Conservation (phyloP, 2,329 filamentous ascomycete species). For the Clarireedia paspali region DNA sequence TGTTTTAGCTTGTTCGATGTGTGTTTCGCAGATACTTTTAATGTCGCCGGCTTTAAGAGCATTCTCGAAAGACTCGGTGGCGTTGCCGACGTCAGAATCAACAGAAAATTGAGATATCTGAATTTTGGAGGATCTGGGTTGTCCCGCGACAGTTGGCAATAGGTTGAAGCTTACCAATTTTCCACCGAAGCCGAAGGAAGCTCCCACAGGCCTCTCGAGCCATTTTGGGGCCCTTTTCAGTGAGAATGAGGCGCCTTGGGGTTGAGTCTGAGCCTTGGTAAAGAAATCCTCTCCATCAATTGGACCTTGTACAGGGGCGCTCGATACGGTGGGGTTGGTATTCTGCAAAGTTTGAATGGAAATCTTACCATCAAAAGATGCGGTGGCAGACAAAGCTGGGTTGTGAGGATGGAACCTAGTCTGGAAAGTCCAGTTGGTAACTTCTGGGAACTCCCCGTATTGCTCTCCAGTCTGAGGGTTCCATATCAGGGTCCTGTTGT, state of each 20-base stretch:
- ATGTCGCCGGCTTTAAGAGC: conserved; percentile 74
- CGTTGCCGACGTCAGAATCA: conserved; percentile 75
- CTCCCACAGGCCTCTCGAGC: conserved; percentile 78
- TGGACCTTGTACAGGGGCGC: conserved; percentile 57
- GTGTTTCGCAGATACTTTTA: conserved; percentile 68
- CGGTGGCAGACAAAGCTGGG: conserved; percentile 84
- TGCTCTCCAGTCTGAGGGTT: conserved; percentile 85
- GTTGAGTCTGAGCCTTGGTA: conserved; percentile 82
- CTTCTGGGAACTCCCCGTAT: conserved; percentile 89
- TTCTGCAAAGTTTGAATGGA: conserved; percentile 90
- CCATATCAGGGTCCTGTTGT: conserved; percentile 93
- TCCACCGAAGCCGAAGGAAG: conserved; percentile 91
- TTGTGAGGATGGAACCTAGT: conserved; percentile 92
- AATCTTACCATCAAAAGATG: conserved; percentile 96
- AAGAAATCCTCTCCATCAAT: conserved; percentile 96
- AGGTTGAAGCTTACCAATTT: conserved; percentile 74
- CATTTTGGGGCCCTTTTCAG: conserved; percentile 81
- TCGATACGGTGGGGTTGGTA: conserved; percentile 70
- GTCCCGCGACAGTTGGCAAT: conserved; percentile 49
- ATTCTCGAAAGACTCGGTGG: conserved; percentile 81
- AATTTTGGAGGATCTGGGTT: conserved; percentile 65
- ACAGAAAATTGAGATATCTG: conserved; percentile 82
- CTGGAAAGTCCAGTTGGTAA: conserved; percentile 99
- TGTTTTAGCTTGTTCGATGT: conserved; percentile 65
- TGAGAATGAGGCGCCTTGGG: conserved; percentile 84